Conservation (phyloP, 345 rosid genomes). For the Litchi chinensis region DNA sequence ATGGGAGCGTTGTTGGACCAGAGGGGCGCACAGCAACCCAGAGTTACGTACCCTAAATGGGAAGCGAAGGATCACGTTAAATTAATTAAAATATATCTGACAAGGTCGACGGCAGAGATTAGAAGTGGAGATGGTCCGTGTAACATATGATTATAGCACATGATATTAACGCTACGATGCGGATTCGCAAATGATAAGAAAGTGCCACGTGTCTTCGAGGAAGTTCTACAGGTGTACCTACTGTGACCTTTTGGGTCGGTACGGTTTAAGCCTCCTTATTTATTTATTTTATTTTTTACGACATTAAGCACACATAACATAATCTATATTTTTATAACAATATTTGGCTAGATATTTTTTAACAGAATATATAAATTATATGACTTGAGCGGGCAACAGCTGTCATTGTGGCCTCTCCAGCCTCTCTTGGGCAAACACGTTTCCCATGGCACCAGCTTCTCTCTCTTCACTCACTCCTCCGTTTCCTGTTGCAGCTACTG, state of each 20-base stretch:
- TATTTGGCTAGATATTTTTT: neutral
- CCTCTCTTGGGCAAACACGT: constrained; percentile 31
- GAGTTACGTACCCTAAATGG: neutral
- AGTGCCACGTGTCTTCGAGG: constrained; percentile 7
- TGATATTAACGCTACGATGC: neutral
- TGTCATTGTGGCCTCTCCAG: constrained; percentile 3
- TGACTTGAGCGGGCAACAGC: constrained; percentile 19
- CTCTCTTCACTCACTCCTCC: constrained; percentile 30
- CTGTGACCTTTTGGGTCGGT: neutral
- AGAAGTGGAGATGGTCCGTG: neutral
- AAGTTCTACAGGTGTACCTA: constrained; percentile 19
- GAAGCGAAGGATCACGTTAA: constrained; percentile 5
- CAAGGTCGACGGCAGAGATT: neutral
- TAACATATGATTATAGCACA: neutral
- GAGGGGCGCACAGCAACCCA: constrained; percentile 10
- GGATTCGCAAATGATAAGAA: neutral
- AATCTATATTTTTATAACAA: neutral
- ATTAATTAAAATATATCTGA: no score
- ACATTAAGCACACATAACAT: neutral
- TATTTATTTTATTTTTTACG: neutral
- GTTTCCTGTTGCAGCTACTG: constrained; percentile 21
- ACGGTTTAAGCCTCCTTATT: neutral
- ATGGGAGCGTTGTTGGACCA: neutral
- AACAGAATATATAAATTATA: neutral
- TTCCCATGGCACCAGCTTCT: constrained; percentile 39